These are phyloP conservation scores for Dorcoceras hygrometricum DNA, from an alignment of 257 asterid species.

Conservation along the genomic window DNA sequence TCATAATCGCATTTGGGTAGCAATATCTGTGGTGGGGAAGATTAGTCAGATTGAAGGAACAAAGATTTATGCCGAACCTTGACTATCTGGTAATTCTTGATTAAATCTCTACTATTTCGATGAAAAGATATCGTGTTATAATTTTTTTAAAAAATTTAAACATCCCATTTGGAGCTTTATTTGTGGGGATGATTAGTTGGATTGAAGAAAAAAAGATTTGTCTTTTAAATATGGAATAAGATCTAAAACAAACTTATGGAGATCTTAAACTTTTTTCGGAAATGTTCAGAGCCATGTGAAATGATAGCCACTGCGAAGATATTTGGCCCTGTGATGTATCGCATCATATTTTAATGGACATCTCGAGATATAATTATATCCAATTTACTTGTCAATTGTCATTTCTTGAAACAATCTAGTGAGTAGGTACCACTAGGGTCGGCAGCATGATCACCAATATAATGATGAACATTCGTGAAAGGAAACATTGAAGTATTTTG, in stretches of 20 bases:
- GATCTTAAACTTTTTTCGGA: background rate
- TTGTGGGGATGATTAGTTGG: background rate
- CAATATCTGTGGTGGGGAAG: too few relatives aligned
- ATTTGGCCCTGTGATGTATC: background rate
- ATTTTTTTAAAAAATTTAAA: too few relatives aligned
- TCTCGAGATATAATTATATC: background rate
- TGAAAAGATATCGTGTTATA: too few relatives aligned
- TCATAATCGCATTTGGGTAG: too few relatives aligned
- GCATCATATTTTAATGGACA: background rate
- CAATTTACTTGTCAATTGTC: slow-evolving; percentile 12
- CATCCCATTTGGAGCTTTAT: background rate
- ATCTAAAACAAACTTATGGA: background rate
- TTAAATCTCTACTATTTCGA: too few relatives aligned
- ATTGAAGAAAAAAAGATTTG: background rate
- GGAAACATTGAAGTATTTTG: background rate
- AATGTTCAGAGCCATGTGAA: background rate
- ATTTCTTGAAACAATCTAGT: slow-evolving; percentile 11
- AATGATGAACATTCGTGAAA: slow-evolving; percentile 27
- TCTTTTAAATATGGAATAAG: too few relatives aligned
- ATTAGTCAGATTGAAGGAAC: too few relatives aligned
- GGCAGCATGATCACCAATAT: slow-evolving; percentile 29
- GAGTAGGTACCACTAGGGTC: slow-evolving; percentile 8
- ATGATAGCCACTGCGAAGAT: background rate
- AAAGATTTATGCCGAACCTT: too few relatives aligned
- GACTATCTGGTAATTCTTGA: too few relatives aligned